Conservation (phyloP, 2,329 filamentous ascomycete genomes). For the Metarhizium guizhouense region DNA sequence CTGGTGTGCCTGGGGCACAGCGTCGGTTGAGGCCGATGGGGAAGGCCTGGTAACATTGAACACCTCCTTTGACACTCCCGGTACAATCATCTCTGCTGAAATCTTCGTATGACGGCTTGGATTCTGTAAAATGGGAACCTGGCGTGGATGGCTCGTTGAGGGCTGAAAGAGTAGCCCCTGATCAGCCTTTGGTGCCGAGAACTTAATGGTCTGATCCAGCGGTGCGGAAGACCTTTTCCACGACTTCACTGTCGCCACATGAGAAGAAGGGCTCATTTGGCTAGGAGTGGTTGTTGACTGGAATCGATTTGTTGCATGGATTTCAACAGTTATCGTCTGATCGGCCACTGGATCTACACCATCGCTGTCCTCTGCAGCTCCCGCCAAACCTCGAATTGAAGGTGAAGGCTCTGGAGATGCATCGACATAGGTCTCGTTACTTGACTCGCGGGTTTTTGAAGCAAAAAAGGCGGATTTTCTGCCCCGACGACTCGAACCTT, state of each 20-base stretch:
- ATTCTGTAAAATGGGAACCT: not conserved
- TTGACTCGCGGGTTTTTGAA: not conserved
- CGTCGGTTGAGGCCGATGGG: not conserved
- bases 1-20: not conserved
- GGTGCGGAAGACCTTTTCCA: conserved; percentile 1
- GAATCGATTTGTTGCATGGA: not conserved
- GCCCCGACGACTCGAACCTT: conserved; percentile 10
- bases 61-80: not conserved
- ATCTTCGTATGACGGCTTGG: not conserved
- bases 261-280: not conserved
- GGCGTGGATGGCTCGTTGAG: not conserved
- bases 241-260: conserved; percentile 1
- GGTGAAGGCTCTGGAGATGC: not conserved
- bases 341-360: not conserved
- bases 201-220: not conserved
- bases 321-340: not conserved
- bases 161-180: conserved; percentile 3
- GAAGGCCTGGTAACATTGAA: not conserved
- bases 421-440: not conserved
- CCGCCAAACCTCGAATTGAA: no score
- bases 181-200: not conserved
- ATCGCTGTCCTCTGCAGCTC: not conserved
- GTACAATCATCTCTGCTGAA: not conserved
- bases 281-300: not conserved
- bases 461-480: conserved; percentile 6